Evolutionary conservation across 768 basidiomycete genomes (phyloP).

Genomic region (Piloderma croceum): DNA sequence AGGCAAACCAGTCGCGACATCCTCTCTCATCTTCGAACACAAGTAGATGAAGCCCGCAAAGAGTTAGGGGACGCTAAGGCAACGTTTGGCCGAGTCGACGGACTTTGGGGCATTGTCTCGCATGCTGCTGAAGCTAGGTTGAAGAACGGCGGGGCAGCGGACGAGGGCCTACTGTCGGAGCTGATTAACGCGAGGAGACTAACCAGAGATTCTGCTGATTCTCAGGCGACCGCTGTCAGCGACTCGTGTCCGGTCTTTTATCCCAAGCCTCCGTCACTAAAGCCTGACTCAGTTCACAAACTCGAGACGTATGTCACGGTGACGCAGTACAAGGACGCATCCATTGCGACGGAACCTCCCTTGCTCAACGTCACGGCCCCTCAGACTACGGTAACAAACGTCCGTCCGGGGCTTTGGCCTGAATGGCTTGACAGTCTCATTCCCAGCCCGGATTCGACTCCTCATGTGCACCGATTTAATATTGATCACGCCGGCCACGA

Average conservation of each 20-base stretch:
- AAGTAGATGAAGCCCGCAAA: slow-evolving; percentile 44
- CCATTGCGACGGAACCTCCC: slow-evolving; percentile 15
- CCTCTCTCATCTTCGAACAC: slow-evolving; percentile 46
- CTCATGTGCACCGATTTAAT: no score
- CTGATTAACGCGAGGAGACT: slow-evolving; percentile 26
- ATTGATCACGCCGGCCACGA: slow-evolving; percentile 32
- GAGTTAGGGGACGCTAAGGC: slow-evolving; percentile 45
- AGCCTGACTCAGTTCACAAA: slow-evolving; percentile 11
- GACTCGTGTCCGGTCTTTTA: slow-evolving; percentile 13
- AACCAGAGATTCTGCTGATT: slow-evolving; percentile 63
- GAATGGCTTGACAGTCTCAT: slow-evolving; percentile 36
- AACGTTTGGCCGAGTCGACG: slow-evolving; percentile 39
- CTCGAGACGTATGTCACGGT: background rate
- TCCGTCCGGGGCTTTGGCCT: slow-evolving; percentile 30
- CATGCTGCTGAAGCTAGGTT: slow-evolving; percentile 43
- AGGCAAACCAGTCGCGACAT: slow-evolving; percentile 41
- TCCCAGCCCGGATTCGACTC: slow-evolving; percentile 28
- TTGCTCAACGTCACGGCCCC: slow-evolving; percentile 16
- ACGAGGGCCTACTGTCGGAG: slow-evolving; percentile 2
- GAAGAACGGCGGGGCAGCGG: slow-evolving; percentile 22
- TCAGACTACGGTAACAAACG: slow-evolving; percentile 19
- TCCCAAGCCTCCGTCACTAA: slow-evolving; percentile 8
- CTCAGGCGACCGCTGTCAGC: slow-evolving; percentile 49
- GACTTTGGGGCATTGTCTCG: slow-evolving; percentile 39
- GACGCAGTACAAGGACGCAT: slow-evolving; percentile 11